Evolutionary conservation across 805 yeast species (phyloP), one percentile per base, ranked within the genome.

Genomic region (Schwanniomyces yamadae): DNA sequence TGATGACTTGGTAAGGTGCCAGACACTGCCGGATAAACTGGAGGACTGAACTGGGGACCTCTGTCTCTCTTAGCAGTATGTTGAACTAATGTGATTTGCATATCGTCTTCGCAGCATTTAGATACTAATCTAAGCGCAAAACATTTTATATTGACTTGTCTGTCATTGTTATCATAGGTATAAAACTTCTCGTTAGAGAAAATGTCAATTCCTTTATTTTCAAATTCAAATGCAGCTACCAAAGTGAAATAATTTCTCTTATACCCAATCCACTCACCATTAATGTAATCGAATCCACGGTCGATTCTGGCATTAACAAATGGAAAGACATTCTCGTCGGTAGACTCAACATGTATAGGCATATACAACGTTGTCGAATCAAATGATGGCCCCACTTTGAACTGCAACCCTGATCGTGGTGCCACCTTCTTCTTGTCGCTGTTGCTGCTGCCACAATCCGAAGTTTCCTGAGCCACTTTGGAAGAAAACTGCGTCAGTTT

Each of bases 11-110:
- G 88, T 30, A 82, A 54, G 6, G 51, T 54, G 0, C 84, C 78
- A 1, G 84, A 82, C 9, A 79, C 69, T 3, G 77, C 69, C 3
- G 80, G 75, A 43, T 66, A 69, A 3, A 71, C 56, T 2, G 78
- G 77, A 0, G 90, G 88, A 3, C 66, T 49, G 39, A 69, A 66
- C 51, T 80, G 86, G 0, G 87, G 88, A 0, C 88, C 89, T 42
- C 73, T 67, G 45, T 83, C 89, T 42, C 91, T 63, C 54, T 83
- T 83, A 1, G 90, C 82, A 0, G 89, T 83, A 49, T 81, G 88
- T 46, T 83, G 88, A 11, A 82, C 71, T 33, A 82, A 58, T 13
- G 54, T 61, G 7, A 78, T 73, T 10, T 61, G 60, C 0, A 63
- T 50, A 18, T 60, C 64, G 32, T 75, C 79, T 25, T 79, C 83